These are phyloP conservation scores for Myxozyma monticola DNA, from an alignment of 805 yeast genomes.

Conservation along the genomic window DNA sequence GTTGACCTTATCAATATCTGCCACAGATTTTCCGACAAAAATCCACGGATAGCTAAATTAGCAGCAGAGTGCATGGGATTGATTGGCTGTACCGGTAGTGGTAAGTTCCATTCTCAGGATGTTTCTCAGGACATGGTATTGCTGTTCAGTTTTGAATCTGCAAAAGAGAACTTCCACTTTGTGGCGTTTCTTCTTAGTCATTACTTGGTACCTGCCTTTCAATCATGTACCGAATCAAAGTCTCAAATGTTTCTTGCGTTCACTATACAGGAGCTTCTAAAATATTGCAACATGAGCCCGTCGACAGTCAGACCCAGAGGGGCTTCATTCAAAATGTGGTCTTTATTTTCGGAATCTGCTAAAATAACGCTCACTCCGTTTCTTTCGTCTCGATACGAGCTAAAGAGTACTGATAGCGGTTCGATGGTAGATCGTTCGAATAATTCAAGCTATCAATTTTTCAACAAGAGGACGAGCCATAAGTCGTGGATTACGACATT, in stretches of 20 bases:
- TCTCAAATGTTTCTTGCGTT: constrained; percentile 81
- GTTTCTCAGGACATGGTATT: constrained; percentile 50
- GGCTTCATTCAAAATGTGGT: constrained; percentile 50
- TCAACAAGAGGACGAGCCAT: constrained; percentile 42
- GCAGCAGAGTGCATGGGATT: constrained; percentile 72
- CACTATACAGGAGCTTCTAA: constrained; percentile 83
- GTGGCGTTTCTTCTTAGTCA: constrained; percentile 64
- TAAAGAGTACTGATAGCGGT: constrained; percentile 44
- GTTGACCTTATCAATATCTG: constrained; percentile 34
- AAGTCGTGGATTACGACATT: constrained; percentile 72
- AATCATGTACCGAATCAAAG: constrained; percentile 86
- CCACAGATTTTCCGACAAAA: constrained; percentile 32
- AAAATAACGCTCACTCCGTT: constrained; percentile 75
- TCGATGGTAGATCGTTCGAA: no score
- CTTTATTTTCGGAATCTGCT: constrained; percentile 61
- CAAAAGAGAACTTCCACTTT: constrained; percentile 63
- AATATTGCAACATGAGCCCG: constrained; percentile 54
- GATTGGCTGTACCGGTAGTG: constrained; percentile 74
- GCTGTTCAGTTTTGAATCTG: constrained; percentile 62
- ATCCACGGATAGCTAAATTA: constrained; percentile 49
- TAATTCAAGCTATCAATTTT: constrained; percentile 80
- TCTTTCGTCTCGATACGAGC: constrained; percentile 65
- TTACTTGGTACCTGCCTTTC: constrained; percentile 76
- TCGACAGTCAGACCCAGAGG: constrained; percentile 2
- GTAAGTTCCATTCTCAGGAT: constrained; percentile 50